Evolutionary conservation across 208 protist species (phyloP).

Genomic region (Acanthamoeba polyphaga): DNA sequence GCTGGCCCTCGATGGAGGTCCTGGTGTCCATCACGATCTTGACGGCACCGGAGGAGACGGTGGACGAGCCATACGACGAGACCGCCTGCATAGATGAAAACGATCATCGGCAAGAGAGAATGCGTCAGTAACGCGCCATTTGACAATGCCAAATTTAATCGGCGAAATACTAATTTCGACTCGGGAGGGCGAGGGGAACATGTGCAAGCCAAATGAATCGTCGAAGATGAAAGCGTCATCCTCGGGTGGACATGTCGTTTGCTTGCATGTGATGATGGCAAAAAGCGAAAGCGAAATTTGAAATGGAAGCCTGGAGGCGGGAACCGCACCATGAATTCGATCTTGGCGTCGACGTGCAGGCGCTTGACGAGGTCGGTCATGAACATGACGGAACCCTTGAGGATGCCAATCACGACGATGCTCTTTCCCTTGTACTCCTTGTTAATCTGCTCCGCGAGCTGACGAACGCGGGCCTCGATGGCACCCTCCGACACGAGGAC

Average conservation of each 20-base stretch:
- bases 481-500: slow-evolving; percentile 54
- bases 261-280: background rate
- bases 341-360: slow-evolving; percentile 12
- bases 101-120: too few species aligned
- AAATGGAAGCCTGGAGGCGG: background rate
- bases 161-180: background rate
- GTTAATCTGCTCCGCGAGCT: slow-evolving; percentile 67
- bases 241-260: background rate
- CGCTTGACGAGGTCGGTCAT: slow-evolving; percentile 67
- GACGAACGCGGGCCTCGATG: slow-evolving; percentile 65
- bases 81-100: background rate
- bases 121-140: too few species aligned
- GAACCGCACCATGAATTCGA: slow-evolving; percentile 52
- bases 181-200: too few species aligned
- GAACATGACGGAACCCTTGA: slow-evolving; percentile 70
- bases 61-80: slow-evolving; percentile 36
- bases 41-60: slow-evolving; percentile 60
- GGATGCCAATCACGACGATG: slow-evolving; percentile 58
- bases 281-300: background rate
- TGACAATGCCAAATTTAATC: too few species aligned
- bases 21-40: slow-evolving; percentile 74
- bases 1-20: slow-evolving; percentile 53
- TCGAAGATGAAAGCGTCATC: too few species aligned
- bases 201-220: too few species aligned
- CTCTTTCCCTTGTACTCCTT: slow-evolving; percentile 70